Percentiles rank a stretch among this genome's conserved stretches.
phyloP scores from a whole-genome alignment of 257 asterid genomes.

The Gentiana straminea region DNA sequence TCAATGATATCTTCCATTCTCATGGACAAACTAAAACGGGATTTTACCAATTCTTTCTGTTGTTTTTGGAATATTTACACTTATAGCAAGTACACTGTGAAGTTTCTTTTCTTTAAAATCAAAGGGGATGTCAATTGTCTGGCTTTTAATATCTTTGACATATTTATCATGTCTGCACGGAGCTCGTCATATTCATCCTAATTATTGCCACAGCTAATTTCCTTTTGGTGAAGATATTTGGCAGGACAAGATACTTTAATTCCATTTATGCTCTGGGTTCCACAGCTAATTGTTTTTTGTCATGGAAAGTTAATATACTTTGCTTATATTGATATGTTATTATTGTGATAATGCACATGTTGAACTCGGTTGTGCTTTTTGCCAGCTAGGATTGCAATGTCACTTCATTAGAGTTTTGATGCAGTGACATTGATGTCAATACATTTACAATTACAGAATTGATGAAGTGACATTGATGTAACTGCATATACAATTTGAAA shows the following conservation, averaged over 20 bases:
- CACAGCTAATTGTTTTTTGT: no score
- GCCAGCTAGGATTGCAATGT: no score
- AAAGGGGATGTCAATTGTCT: constrained; percentile 72
- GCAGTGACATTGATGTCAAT: no score
- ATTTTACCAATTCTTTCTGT: constrained; percentile 56
- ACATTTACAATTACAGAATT: no score
- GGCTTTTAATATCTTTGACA: constrained; percentile 58
- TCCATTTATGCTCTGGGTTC: constrained; percentile 49
- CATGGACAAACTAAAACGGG: constrained; percentile 90
- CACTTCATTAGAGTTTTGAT: no score
- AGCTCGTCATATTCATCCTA: constrained; percentile 51
- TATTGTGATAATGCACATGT: no score
- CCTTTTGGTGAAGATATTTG: constrained; percentile 74
- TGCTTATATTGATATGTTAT: no score
- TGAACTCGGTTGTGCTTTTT: no score
- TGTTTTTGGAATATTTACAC: constrained; percentile 63
- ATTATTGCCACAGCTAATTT: constrained; percentile 74
- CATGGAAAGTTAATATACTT: no score
- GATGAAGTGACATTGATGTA: no score
- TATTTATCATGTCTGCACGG: constrained; percentile 75
- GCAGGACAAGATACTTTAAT: constrained; percentile 51
- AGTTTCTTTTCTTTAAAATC: constrained; percentile 43
- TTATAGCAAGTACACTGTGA: constrained; percentile 48
- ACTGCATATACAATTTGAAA: no score
- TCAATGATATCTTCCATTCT: constrained; percentile 71